phyloP scores from a whole-genome alignment of 768 basidiomycete species.

The Podaxis sp. region DNA sequence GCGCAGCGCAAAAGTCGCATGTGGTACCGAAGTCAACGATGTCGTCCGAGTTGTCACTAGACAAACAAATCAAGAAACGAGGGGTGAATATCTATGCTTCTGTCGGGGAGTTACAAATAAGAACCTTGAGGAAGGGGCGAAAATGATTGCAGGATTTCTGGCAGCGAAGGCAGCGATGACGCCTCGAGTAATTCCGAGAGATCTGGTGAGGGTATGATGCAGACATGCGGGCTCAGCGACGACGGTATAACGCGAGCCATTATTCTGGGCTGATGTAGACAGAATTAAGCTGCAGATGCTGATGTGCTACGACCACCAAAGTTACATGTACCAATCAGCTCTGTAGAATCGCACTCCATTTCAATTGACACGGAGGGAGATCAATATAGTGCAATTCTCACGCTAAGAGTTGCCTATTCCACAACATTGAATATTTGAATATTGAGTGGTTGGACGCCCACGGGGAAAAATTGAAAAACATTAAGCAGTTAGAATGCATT shows the following conservation, averaged over 20 bases:
- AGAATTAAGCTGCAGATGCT: background rate
- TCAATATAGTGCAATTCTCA: background rate
- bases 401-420: background rate
- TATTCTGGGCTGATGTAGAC: background rate
- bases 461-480: too few relatives aligned
- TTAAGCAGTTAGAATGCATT: too few relatives aligned
- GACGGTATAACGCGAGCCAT: conserved; percentile 60
- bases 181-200: conserved; percentile 56
- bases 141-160: conserved; percentile 79
- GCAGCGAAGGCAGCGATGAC: conserved; percentile 65
- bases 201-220: conserved; percentile 70
- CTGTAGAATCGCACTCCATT: background rate
- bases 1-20: conserved; percentile 69
- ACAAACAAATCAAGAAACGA: conserved; percentile 8
- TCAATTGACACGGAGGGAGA: background rate
- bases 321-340: background rate
- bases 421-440: background rate
- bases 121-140: conserved; percentile 80
- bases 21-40: conserved; percentile 64
- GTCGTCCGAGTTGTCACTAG: conserved; percentile 81
- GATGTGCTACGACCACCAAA: background rate
- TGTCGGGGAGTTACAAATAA: background rate
- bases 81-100: background rate
- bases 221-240: conserved; percentile 82
- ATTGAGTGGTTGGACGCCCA: background rate